Evolutionary conservation across 306 rosid species (phyloP).

Genomic region (Cucurbita ficifolia): DNA sequence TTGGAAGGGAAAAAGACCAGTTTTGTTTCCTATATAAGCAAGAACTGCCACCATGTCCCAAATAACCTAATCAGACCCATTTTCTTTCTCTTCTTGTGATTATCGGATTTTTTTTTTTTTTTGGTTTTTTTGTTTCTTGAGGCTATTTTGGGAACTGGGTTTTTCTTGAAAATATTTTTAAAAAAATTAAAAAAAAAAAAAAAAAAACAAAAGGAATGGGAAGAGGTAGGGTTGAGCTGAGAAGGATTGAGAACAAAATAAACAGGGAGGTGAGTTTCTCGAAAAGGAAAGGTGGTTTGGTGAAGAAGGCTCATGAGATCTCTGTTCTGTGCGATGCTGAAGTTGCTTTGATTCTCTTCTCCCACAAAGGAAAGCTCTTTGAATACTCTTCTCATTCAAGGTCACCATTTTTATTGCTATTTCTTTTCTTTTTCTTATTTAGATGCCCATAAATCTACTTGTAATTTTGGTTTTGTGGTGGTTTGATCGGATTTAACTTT

Average conservation of each 20-base stretch:
- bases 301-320: constrained; percentile 88
- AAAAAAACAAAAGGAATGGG: constrained; percentile 26
- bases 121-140: background rate
- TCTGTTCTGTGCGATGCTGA: constrained; percentile 95
- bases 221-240: constrained; percentile 83
- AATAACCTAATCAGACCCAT: background rate
- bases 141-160: background rate
- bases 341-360: constrained; percentile 80
- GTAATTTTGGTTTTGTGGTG: background rate
- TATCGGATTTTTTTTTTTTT: background rate
- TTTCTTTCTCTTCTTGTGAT: constrained; percentile 7
- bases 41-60: background rate
- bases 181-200: background rate
- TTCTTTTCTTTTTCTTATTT: background rate
- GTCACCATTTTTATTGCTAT: constrained; percentile 6
- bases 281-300: constrained; percentile 66
- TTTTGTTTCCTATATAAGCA: background rate
- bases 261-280: constrained; percentile 83
- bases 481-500: too few species aligned
- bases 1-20: too few species aligned
- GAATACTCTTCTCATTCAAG: constrained; percentile 82
- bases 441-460: background rate
- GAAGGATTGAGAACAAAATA: constrained; percentile 84
- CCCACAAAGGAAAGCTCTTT: constrained; percentile 75
- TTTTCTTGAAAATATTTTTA: background rate